These are phyloP conservation scores for Linaria vulgaris DNA, from an alignment of 257 asterid genomes.

Conservation along the genomic window DNA sequence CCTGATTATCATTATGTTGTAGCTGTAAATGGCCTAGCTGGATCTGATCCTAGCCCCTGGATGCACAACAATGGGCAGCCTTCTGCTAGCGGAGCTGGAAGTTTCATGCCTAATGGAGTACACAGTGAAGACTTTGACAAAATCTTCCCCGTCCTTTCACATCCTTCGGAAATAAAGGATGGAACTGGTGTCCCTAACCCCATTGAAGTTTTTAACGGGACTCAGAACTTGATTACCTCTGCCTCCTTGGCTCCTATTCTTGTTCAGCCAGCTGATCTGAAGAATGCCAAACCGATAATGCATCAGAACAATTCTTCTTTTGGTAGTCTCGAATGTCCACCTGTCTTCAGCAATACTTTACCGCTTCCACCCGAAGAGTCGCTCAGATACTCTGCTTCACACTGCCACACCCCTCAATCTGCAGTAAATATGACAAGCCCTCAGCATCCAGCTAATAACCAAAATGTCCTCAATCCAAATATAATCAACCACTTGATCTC, in stretches of 20 bases:
- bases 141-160: slow-evolving; percentile 30
- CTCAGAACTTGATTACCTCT: slow-evolving; percentile 32
- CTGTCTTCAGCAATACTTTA: slow-evolving; percentile 27
- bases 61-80: slow-evolving; percentile 32
- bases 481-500: slow-evolving; percentile 34
- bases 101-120: slow-evolving; percentile 37
- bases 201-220: slow-evolving; percentile 24
- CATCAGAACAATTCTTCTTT: slow-evolving; percentile 27
- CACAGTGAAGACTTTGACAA: slow-evolving; percentile 33
- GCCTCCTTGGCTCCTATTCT: slow-evolving; percentile 37
- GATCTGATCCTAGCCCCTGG: slow-evolving; percentile 36
- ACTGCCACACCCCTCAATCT: slow-evolving; percentile 29
- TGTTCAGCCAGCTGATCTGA: slow-evolving; percentile 36
- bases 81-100: slow-evolving; percentile 32
- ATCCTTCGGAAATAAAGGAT: slow-evolving; percentile 38
- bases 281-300: slow-evolving; percentile 23
- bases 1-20: slow-evolving; percentile 59
- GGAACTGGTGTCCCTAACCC: slow-evolving; percentile 33
- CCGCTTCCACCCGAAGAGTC: slow-evolving; percentile 38
- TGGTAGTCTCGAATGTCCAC: slow-evolving; percentile 38
- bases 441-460: slow-evolving; percentile 25
- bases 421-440: slow-evolving; percentile 30
- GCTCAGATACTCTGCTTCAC: slow-evolving; percentile 26
- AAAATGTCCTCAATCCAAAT: slow-evolving; percentile 33
- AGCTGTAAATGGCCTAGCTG: slow-evolving; percentile 61